Base-by-base conservation (phyloP, 2,329 filamentous ascomycete species). In the Verticillium tricorpus region DNA sequence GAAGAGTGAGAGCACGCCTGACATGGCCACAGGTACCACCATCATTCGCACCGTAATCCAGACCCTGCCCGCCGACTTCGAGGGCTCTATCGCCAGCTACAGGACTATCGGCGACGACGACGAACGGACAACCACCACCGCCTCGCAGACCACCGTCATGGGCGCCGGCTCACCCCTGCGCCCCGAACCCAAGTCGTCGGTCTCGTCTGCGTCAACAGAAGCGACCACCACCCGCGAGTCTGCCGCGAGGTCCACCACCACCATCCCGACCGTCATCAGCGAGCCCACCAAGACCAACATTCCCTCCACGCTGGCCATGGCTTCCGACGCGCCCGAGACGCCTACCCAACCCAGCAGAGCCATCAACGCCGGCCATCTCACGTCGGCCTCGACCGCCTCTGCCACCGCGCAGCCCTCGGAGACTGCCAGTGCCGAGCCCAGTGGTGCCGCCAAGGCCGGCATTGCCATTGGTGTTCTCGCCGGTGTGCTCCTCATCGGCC, bases 391-490 rank as follows among this genome's bases (percentile, higher is more conserved):
- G 2, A 64, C 64, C 12, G 57, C 58, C 3, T 45, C 66, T 9
- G 28, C 56, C 17, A 59, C 54, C 25, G 58, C 40, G 40, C 40
- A 22, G 11, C 17, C 40, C 40, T n/a, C 61, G 17, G 37, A 66
- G 45, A 56, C 70, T 14, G 64, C 69, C 8, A 65, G 59, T 31
- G 60, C 65, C 12, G 63, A 68, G 57, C 65, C 61, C 58, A 68
- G 66, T 63, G 32, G 60, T 52, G 59, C 65, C 45, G 73, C 77
- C 52, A 95, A 92, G 75, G 93, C 92, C 54, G 95, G 95, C 63
- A 85, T 97, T 64, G 92, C 89, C 6, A 88, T 97, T 71, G 93
- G 93, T 70, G 86, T 96, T 57, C 76, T 97, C 35, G 80, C 89
- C 7, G 85, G 85, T 57, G 69, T 97, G 31, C 84, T 89, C 35